Evolutionary conservation across 2,329 filamentous ascomycete genomes (phyloP), one percentile per base, ranked within the genome.

Genomic region (Paecilomyces formosus): DNA sequence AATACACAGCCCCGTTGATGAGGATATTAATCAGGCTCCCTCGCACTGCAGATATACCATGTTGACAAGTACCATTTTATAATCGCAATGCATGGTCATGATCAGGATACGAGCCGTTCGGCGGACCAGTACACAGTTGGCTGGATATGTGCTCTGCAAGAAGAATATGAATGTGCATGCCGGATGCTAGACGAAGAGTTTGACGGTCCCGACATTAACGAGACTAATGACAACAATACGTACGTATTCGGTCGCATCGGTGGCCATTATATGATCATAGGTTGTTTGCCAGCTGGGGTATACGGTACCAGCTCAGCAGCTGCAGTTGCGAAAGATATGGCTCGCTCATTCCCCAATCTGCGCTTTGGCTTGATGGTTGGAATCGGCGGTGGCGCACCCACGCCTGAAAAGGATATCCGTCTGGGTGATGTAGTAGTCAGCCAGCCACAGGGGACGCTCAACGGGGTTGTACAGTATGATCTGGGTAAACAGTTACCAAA

Each of bases 391-490:
- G 67, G 64, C 11, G 61, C 67, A 3, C 68, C 68, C 1, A 66
- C 58, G 6, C 45, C 49, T 26, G 24, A 52, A n/a, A 28, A 62
- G 35, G 65, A 72, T 59, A 70, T 72, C 9, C 63, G 67, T 8
- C 65, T 71, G 8, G 68, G 69, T 15, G 68, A 72, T 63, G 60
- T 71, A 8, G 68, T 69, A 24, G 60, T 72, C 18, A 66, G 66
- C 35, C 57, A 57, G 33, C 67, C 67, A 13, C 7, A 54, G 0
- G 58, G 55, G 3, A 58, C 39, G 4, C 58, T 54, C 30, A 62
- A 66, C 3, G 68, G 66, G 12, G 66, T 71, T 11, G 22, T 70
- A 35, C 63, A 67, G 60, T 68, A 66, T 57, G 63, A 70, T 59
- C 57, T 64, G 61, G 66, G 65, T 0, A 66, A 65, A 53, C 28